Base-by-base conservation (phyloP, 306 rosid species). In the Phaseolus lunatus region DNA sequence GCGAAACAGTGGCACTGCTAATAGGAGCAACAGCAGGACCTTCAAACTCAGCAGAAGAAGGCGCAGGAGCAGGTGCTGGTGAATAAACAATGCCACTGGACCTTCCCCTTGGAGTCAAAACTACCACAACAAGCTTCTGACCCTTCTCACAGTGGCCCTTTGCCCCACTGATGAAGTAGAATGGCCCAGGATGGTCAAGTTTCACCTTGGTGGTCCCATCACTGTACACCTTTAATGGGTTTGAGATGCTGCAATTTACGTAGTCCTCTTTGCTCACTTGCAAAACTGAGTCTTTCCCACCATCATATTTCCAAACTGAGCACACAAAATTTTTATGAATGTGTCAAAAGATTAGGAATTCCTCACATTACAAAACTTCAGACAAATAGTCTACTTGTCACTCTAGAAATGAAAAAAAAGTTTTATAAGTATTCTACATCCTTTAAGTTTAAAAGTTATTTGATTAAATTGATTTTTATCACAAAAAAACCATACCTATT, bases 1-100 rank as follows among this genome's bases (percentile, higher is more conserved):
- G 50, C 78, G 87, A 77, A 70, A 67, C 65, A 3, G 41, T 29
- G 4, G 87, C 90, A 14, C 67, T n/a, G 66, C 96, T 90, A 9
- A 96, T 85, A 11, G 95, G 96, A 84, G 98, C 91, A 67, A 86
- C 81, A 2, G 98, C 97, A 0, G 98, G 91, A 22, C 72, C 86
- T 9, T 71, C 83, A 3, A 72, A 39, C 41, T 78, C 90, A 1
- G 75, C 76, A 1, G 92, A 82, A 72, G 92, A 78, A 70, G 89
- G 86, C 3, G 92, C 23, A 39, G 85, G 78, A 5, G 96, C 70
- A 67, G 91, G 89, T 14, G 92, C 64, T 10, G 57, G 58, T n/a
- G 96, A 84, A 12, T 10, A 13, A 24, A 12, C 11, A 63, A 75
- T 2, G 0, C 67, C 80, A 9, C 14, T 10, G 80, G n/a, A 44